Percentiles rank a stretch among this genome's conserved stretches.
Conservation (phyloP, 1,139 yeast genomes). For the Hyphopichia pseudoburtonii region DNA sequence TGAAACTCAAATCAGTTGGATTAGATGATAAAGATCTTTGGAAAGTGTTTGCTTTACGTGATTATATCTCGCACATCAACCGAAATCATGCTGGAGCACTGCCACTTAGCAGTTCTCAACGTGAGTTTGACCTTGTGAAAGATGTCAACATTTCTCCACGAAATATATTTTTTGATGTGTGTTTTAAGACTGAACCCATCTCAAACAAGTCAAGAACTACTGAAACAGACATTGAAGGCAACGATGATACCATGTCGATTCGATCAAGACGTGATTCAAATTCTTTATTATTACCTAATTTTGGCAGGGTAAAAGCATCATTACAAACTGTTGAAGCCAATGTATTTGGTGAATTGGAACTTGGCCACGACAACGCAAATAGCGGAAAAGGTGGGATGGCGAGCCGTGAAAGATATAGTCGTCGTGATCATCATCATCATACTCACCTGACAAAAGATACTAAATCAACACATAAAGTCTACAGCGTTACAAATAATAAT, state of each 20-base stretch:
- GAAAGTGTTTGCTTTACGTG: conserved; percentile 73
- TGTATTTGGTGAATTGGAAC: conserved; percentile 60
- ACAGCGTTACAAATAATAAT: conserved; percentile 33
- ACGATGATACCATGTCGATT: conserved; percentile 3
- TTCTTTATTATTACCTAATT: conserved; percentile 33
- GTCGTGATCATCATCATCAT: conserved; percentile 15
- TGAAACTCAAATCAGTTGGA: conserved; percentile 68
- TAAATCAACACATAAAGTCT: conserved; percentile 28
- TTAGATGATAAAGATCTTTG: conserved; percentile 71
- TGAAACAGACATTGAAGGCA: conserved; percentile 19
- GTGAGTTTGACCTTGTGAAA: conserved; percentile 11
- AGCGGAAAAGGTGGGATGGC: no score
- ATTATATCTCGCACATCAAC: conserved; percentile 65
- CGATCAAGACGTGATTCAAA: conserved; percentile 14
- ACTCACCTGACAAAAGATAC: conserved; percentile 12
- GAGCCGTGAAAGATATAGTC: conserved; percentile 3
- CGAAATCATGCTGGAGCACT: conserved; percentile 12
- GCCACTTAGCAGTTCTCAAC: conserved; percentile 5
- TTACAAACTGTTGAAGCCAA: conserved; percentile 58
- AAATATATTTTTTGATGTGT: conserved; percentile 66
- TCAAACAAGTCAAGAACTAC: conserved; percentile 18
- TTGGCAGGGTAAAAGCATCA: conserved; percentile 45
- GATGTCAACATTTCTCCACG: conserved; percentile 42
- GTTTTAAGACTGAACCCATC: conserved; percentile 46
- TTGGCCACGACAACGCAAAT: conserved; percentile 19